Conservation (phyloP, 2,329 filamentous ascomycete species). For the Atkinsonella hypoxylon region DNA sequence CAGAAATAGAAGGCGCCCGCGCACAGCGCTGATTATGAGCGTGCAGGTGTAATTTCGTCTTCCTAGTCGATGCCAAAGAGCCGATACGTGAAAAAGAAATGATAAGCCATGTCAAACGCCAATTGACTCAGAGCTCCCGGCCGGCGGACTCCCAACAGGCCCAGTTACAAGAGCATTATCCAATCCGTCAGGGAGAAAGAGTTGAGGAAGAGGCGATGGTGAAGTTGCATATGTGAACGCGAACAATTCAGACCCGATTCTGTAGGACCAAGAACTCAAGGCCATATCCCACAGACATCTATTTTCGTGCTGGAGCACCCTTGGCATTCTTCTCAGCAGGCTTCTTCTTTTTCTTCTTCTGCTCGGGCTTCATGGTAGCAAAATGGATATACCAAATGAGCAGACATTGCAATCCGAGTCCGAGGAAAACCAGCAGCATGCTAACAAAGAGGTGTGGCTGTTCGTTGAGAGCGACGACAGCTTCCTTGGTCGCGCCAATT, state of each 20-base stretch:
- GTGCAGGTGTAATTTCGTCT: neutral
- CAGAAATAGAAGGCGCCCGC: neutral
- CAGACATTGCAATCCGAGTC: slow-evolving; percentile 31
- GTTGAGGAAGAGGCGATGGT: neutral
- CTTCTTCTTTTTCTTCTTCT: slow-evolving; percentile 36
- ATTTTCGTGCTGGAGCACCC: neutral
- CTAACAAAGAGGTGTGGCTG: slow-evolving; percentile 47
- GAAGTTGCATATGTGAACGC: neutral
- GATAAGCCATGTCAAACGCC: neutral
- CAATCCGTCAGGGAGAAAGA: neutral
- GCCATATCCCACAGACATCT: neutral
- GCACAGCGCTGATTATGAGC: neutral
- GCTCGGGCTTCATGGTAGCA: slow-evolving; percentile 48
- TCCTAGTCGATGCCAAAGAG: neutral
- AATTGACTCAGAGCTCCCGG: neutral
- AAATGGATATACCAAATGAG: slow-evolving; percentile 48
- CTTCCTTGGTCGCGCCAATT: slow-evolving; percentile 45
- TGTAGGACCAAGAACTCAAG: neutral
- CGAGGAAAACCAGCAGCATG: slow-evolving; percentile 41
- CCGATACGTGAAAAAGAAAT: neutral
- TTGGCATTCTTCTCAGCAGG: slow-evolving; percentile 1
- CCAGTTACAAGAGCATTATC: neutral
- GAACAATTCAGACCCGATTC: neutral
- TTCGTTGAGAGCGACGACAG: slow-evolving; percentile 48
- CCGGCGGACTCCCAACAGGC: neutral